Evolutionary conservation across 129 eudicot genomes (phyloP), one percentile per base, ranked within the genome.

Genomic region (Escallonia herrerae): DNA sequence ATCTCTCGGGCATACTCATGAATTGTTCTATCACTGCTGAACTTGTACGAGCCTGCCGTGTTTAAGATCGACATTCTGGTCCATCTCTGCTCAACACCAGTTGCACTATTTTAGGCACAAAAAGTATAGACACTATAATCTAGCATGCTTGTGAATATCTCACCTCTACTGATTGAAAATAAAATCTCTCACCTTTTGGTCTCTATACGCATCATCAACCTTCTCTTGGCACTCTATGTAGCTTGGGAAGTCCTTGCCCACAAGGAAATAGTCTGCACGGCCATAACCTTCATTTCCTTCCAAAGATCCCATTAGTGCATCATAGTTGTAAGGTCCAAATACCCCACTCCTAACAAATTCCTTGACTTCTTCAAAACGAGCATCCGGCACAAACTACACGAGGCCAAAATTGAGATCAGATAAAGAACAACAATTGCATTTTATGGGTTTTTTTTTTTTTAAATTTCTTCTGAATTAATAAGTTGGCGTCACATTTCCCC

Each of bases 11-110:
- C 49, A 45, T 45, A 45, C 9, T 45, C 49, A 45, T 45, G 49
- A 45, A 5, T 45, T 45, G 49, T 45, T 45, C 49, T 45, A 8
- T 45, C 49, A 45, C 49, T 45, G 9, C 49, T 45, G 49, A 45
- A 45, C 9, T 45, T 45, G 49, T 45, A 45, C 9, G 49, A 45
- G 49, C 49, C 49, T 45, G 49, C 9, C 9, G 49, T 45, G 49
- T 45, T 45, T 8, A 5, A 45, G 6, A 45, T 45, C 9, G 49
- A 45, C 49, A 45, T 45, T 45, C 82, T 81, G 10, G 97, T 91
- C 97, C 97, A 91, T 81, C 77, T 85, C 97, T 91, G 95, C 72
- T 67, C 58, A 65, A 58, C 66, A 84, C 51, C 10, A 64, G 70
- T 54, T 33, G 5, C 13, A 6, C 42, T 22, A 43, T 40, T 46